Base-by-base conservation (phyloP, 176 grass and related monocot genomes). In the Leersia perrieri region DNA sequence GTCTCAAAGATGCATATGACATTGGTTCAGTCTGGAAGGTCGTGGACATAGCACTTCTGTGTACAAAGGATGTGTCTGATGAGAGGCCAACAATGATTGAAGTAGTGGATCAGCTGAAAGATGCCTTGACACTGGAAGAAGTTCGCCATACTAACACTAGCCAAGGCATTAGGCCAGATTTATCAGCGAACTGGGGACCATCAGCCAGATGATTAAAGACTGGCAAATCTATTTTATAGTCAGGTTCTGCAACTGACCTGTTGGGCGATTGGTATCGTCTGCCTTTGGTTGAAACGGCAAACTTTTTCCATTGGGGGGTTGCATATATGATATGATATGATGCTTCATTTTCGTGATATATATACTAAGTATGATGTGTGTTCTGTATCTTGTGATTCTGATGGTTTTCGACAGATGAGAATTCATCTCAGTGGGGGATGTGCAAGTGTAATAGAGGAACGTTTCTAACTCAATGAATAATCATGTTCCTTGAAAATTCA, bases 11-110 rank as follows among this genome's bases (percentile, higher is more conserved):
- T 20, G 35, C 31, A 0, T 82, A 82, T 35, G 70, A 65, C 15
- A 18, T 69, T 29, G 70, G 81, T 26, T 87, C 85, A 0, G 28
- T 77, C 22, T 76, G 63, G 85, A 88, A 82, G 27, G 72, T 88
- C 1, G n/a, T 29, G 12, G 85, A 83, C 25, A 51, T 82, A 65
- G 85, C 70, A 0, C 33, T 55, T 9, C 20, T 45, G 22, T 88
- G 85, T 72, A 82, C 72, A 14, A 58, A 20, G 27, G 29, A 53
- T 29, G 33, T 30, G 2, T 63, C 60, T 2, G 15, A 3, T 63
- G 28, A 66, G 0, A 88, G 85, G 63, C 86, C 86, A 49, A 66
- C 47, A 35, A 88, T 88, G 86, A 66, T 3, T 71, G 9, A 1
- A 28, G 79, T 72, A 45, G 79, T 78, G 2, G 1, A 32, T 0